Evolutionary conservation across 1,139 yeast species (phyloP).

Genomic region (Pichia sp.): DNA sequence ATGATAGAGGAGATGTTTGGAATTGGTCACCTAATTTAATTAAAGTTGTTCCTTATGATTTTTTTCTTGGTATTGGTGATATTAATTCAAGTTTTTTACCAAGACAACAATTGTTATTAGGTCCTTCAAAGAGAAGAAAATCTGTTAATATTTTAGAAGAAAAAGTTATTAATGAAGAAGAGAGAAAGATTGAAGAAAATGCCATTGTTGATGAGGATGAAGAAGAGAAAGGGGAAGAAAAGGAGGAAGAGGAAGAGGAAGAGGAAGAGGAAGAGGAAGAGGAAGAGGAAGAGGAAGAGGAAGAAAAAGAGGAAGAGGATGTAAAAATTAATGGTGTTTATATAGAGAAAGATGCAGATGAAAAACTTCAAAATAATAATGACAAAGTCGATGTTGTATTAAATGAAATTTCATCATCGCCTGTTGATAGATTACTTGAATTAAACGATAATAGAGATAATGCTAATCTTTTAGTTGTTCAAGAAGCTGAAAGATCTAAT

Average conservation of each 20-base stretch:
- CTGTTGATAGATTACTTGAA: constrained; percentile 46
- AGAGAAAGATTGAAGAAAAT: constrained; percentile 26
- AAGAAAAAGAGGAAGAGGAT: no score
- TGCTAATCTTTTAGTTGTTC: constrained; percentile 39
- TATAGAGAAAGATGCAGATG: no score
- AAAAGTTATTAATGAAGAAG: constrained; percentile 23
- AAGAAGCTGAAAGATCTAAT: constrained; percentile 51
- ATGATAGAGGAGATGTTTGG: constrained; percentile 99
- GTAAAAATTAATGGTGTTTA: no score
- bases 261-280: background rate
- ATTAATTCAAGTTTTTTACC: constrained; percentile 91
- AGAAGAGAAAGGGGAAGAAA: constrained; percentile 12
- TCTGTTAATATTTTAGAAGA: constrained; percentile 49
- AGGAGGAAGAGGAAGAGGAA: constrained; percentile 11
- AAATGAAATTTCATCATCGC: constrained; percentile 31
- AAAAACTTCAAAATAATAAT: constrained; percentile 28
- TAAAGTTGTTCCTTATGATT: constrained; percentile 91
- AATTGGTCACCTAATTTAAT: constrained; percentile 90
- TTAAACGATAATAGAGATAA: constrained; percentile 47
- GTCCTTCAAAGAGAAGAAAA: constrained; percentile 59
- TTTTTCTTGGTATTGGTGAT: constrained; percentile 96
- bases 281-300: background rate
- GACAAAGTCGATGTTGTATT: constrained; percentile 27
- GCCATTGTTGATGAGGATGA: constrained; percentile 28
- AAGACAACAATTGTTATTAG: constrained; percentile 65